Conservation (phyloP, 2,329 filamentous ascomycete species). For the Pseudogymnoascus sp. region DNA sequence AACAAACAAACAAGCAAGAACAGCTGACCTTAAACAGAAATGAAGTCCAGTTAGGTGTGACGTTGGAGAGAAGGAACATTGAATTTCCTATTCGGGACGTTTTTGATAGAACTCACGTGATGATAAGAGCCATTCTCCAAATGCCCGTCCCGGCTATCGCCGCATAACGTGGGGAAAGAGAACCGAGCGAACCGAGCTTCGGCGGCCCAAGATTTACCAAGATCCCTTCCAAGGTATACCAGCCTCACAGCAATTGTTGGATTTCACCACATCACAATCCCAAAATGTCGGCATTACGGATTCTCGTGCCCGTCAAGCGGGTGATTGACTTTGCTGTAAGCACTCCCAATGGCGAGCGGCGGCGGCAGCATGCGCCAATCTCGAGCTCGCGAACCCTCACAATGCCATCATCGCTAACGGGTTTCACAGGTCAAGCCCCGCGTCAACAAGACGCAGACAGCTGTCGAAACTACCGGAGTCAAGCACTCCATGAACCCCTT, state of each 20-base stretch:
- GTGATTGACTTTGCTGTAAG: constrained; percentile 80
- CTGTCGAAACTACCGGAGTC: constrained; percentile 82
- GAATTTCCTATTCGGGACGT: constrained; percentile 6
- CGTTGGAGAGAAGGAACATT: neutral
- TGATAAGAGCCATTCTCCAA: neutral
- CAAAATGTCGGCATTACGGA: constrained; percentile 57
- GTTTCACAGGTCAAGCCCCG: constrained; percentile 53
- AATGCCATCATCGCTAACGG: constrained; percentile 2
- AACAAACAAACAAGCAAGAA: neutral
- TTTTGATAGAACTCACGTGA: neutral
- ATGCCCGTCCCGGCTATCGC: constrained; percentile 7
- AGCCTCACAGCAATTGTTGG: constrained; percentile 18
- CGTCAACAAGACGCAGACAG: constrained; percentile 67
- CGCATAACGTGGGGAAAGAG: constrained; percentile 10
- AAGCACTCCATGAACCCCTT: constrained; percentile 99
- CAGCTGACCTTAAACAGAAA: neutral
- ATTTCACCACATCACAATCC: constrained; percentile 16
- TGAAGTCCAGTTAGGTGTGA: neutral
- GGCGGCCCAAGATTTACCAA: constrained; percentile 8
- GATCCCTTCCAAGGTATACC: constrained; percentile 8
- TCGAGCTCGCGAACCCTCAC: neutral
- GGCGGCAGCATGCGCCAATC: neutral
- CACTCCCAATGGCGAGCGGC: constrained; percentile 16
- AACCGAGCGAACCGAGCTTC: constrained; percentile 9
- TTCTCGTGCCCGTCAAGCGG: constrained; percentile 74